Conservation (phyloP, 805 yeast genomes). For the Jamesozyma spencerorum region DNA sequence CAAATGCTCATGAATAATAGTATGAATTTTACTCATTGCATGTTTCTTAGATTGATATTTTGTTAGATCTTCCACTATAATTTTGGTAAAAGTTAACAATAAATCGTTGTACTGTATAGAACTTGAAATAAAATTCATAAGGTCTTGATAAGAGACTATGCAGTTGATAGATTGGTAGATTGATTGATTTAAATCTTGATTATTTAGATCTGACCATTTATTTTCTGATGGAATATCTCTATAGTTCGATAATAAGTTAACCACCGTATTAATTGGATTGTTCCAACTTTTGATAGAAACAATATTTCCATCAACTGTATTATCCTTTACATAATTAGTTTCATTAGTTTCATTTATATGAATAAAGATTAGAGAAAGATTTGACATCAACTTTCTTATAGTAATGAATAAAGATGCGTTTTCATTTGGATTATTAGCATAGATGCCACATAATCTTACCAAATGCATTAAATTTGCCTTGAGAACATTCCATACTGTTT, state of each 20-base stretch:
- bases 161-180: slow-evolving; percentile 12
- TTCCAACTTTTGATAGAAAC: slow-evolving; percentile 18
- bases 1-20: slow-evolving; percentile 26
- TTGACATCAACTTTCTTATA: slow-evolving; percentile 30
- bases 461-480: slow-evolving; percentile 22
- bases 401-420: slow-evolving; percentile 12
- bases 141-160: slow-evolving; percentile 16
- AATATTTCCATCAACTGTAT: neutral
- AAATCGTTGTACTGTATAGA: slow-evolving; percentile 19
- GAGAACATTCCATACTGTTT: slow-evolving; percentile 17
- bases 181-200: slow-evolving; percentile 2
- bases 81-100: slow-evolving; percentile 22
- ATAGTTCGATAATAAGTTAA: slow-evolving; percentile 12
- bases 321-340: slow-evolving; percentile 1
- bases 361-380: slow-evolving; percentile 26
- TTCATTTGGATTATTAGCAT: slow-evolving; percentile 11
- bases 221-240: slow-evolving; percentile 2
- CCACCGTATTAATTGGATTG: slow-evolving; percentile 27
- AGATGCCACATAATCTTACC: slow-evolving; percentile 12
- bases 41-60: slow-evolving; percentile 24
- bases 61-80: slow-evolving; percentile 29
- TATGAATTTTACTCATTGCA: slow-evolving; percentile 22
- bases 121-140: slow-evolving; percentile 18
- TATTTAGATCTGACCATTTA: slow-evolving; percentile 12
- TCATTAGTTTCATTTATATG: slow-evolving; percentile 17